Base-by-base conservation (phyloP, 495 filamentous ascomycete species). In the Penicillium tannophilum region DNA sequence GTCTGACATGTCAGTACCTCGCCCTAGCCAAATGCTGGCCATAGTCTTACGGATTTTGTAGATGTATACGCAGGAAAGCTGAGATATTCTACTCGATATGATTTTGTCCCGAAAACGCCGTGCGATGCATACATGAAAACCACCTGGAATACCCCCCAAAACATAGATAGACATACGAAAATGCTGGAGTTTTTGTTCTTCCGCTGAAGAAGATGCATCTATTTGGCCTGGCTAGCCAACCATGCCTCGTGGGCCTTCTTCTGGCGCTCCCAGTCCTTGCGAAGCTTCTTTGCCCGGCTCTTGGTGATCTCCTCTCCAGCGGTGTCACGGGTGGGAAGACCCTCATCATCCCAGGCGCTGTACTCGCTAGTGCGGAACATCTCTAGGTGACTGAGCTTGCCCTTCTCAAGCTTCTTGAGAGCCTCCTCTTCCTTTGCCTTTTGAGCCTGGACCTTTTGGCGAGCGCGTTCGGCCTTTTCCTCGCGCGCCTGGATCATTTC, bases 181-280 rank as follows among this genome's bases (percentile, higher is more conserved):
- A 46, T 59, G 59, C 51, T 59, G 31, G 19, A 36, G 39, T 60
- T 51, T 31, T 16, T 11, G 2, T 16, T 43, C 42, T 48, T 17
- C 49, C 12, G 10, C 33, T 36, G 1, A 41, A 17, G 30, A 35
- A 58, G 12, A 26, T 7, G 20, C 23, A 46, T 55, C 44, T 67
- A 67, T 63, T 69, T 63, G 45, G 65, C 62, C 50, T 76, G 75
- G 24, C 63, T 69, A 17, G 69, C 78, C 64, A 80, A 64, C 84
- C 77, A 90, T 56, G 71, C 75, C 71, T 96, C 90, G 69, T 97
- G 89, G 56, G 83, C 64, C 82, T 91, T 96, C 82, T 89, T 95
- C 79, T 97, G 94, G 70, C 78, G 86, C 68, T 96, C 90, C 91
- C 90, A 96, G 28, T 91, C 90, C 79, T 98, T 98, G 76, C 75